These are phyloP conservation scores for Collybiopsis luxurians DNA, from an alignment of 768 basidiomycete genomes.

Conservation along the genomic window DNA sequence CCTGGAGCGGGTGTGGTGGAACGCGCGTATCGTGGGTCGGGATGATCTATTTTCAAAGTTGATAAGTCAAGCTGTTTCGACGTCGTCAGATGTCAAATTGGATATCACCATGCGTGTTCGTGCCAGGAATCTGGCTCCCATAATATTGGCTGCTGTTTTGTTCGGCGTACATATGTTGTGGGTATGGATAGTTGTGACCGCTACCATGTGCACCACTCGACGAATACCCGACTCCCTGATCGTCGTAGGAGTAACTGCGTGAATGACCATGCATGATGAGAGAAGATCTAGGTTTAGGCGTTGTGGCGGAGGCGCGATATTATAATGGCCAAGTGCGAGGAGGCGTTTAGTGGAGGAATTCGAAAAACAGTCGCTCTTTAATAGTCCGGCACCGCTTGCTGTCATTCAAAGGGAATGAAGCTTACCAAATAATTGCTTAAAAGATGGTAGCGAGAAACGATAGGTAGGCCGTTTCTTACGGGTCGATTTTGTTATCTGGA, in stretches of 20 bases:
- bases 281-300: conserved; percentile 11
- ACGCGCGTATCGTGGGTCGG: conserved; percentile 4
- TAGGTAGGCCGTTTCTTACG: conserved; percentile 38
- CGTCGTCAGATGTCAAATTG: not conserved
- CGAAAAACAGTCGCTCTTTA: conserved; percentile 34
- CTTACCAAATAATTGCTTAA: conserved; percentile 35
- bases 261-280: conserved; percentile 36
- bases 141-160: conserved; percentile 2
- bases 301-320: conserved; percentile 20
- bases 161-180: not conserved
- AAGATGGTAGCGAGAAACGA: conserved; percentile 41
- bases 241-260: conserved; percentile 42
- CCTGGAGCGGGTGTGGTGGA: conserved; percentile 8
- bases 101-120: conserved; percentile 3
- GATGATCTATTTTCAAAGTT: not conserved
- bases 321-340: conserved; percentile 14
- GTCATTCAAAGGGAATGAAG: conserved; percentile 38
- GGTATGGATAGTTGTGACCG: conserved; percentile 1
- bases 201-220: not conserved
- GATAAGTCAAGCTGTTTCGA: not conserved
- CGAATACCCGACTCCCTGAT: conserved; percentile 24
- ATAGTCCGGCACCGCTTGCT: conserved; percentile 41
- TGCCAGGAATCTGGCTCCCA: conserved; percentile 1
- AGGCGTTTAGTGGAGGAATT: conserved; percentile 15
- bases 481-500: conserved; percentile 23